Percentiles rank a stretch among this genome's conserved stretches.
Conservation (phyloP, 2,329 filamentous ascomycete genomes). For the Aspergillus luchuensis region DNA sequence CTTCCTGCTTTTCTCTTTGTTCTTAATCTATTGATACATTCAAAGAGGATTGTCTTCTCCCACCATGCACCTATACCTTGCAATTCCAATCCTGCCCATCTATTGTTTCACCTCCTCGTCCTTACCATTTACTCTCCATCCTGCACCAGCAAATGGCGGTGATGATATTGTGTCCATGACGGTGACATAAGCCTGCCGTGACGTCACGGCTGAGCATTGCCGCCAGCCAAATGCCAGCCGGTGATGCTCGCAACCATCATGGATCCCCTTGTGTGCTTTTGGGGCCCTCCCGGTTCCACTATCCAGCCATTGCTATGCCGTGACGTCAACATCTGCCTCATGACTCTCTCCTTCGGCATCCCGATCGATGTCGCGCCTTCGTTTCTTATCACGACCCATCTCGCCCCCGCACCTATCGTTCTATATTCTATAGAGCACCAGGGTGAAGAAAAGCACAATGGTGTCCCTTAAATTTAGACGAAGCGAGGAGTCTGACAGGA, state of each 20-base stretch:
- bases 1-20: no score
- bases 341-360: conserved; percentile 1
- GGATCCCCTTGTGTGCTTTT: background rate
- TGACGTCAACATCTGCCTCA: background rate
- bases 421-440: background rate
- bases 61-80: background rate
- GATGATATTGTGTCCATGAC: background rate
- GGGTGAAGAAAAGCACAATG: background rate
- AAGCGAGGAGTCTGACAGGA: background rate
- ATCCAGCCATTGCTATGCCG: background rate
- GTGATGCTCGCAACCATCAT: background rate
- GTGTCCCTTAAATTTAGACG: conserved; percentile 1
- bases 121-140: background rate
- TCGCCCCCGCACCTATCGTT: background rate
- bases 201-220: conserved; percentile 6
- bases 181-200: conserved; percentile 1
- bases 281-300: no score
- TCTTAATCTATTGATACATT: no score
- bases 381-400: background rate
- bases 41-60: no score
- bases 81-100: background rate
- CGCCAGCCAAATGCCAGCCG: background rate
- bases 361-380: background rate
- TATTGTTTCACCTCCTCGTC: background rate
- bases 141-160: background rate